phyloP scores from a whole-genome alignment of 2,329 filamentous ascomycete genomes.

The Mycosphaerella arachidis region DNA sequence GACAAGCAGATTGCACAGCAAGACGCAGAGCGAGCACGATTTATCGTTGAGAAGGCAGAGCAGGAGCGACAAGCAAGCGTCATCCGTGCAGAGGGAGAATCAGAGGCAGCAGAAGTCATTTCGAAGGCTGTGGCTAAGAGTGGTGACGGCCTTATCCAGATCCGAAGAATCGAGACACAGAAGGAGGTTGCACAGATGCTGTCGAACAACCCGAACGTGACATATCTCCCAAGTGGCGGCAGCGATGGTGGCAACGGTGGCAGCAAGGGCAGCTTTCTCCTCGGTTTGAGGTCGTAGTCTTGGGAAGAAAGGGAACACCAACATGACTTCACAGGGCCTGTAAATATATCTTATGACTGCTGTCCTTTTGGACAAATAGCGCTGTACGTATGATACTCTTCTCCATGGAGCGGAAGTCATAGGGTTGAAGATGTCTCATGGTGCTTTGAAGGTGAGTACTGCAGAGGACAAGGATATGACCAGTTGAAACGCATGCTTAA shows the following conservation, averaged over 20 bases:
- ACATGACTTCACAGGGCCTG: neutral
- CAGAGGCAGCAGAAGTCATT: constrained; percentile 93
- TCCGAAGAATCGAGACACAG: constrained; percentile 93
- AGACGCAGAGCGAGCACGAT: constrained; percentile 92
- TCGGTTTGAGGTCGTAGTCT: constrained; percentile 57
- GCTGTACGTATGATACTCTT: constrained; percentile 16
- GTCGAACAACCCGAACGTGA: constrained; percentile 87
- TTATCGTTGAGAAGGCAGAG: constrained; percentile 98
- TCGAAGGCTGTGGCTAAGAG: constrained; percentile 87
- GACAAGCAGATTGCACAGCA: constrained; percentile 99
- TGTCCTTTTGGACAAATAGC: neutral
- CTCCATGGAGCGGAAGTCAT: constrained; percentile 1
- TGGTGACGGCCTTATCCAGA: constrained; percentile 90
- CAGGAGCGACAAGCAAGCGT: constrained; percentile 98
- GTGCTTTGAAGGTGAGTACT: no score
- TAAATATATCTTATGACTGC: constrained; percentile 8
- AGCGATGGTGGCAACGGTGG: constrained; percentile 53
- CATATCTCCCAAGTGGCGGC: constrained; percentile 72
- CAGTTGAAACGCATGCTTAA: no score
- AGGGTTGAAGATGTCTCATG: neutral
- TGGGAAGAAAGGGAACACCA: neutral
- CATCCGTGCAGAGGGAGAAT: constrained; percentile 95
- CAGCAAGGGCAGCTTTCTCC: constrained; percentile 55
- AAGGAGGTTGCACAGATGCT: constrained; percentile 92
- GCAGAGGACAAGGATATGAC: no score